Percentiles rank a stretch among this genome's conserved stretches.
Conservation (phyloP, 805 yeast species). For the Yamadazyma paraphyllophila region DNA sequence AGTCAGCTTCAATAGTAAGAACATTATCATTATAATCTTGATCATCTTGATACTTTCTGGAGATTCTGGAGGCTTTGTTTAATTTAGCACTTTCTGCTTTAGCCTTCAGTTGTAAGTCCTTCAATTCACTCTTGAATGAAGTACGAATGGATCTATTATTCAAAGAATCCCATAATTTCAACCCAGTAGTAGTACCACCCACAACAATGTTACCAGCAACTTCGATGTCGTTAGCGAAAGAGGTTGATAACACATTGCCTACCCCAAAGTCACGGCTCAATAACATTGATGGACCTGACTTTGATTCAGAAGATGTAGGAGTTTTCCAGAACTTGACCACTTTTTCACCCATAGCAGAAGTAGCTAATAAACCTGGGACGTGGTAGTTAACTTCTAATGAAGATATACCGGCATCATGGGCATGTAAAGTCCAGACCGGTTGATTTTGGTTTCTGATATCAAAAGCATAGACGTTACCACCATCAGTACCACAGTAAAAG, state of each 20-base stretch:
- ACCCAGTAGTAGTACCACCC: constrained; percentile 82
- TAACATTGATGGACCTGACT: constrained; percentile 75
- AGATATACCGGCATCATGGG: constrained; percentile 93
- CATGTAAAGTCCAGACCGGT: constrained; percentile 94
- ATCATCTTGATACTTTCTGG: constrained; percentile 61
- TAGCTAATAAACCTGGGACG: constrained; percentile 71
- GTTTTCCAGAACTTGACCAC: constrained; percentile 85
- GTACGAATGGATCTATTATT: constrained; percentile 76
- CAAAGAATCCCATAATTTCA: constrained; percentile 92
- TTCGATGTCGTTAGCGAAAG: constrained; percentile 85
- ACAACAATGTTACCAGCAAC: constrained; percentile 79
- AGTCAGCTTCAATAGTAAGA: constrained; percentile 56
- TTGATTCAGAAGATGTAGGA: constrained; percentile 29
- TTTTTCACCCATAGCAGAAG: constrained; percentile 92
- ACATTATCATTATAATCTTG: constrained; percentile 49
- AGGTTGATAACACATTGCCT: constrained; percentile 81
- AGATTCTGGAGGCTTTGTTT: constrained; percentile 70
- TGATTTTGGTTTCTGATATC: constrained; percentile 70
- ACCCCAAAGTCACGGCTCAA: constrained; percentile 89
- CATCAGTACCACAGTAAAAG: constrained; percentile 87
- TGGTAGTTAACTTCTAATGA: constrained; percentile 67
- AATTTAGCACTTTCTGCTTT: constrained; percentile 51
- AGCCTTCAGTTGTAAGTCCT: constrained; percentile 53
- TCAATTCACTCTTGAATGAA: constrained; percentile 60
- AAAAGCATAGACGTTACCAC: constrained; percentile 84